A percentile compares a stretch with the other conserved stretches of the same genome.
Evolutionary conservation across 768 basidiomycete species (phyloP).

Genomic region (Clavaria fumosa): DNA sequence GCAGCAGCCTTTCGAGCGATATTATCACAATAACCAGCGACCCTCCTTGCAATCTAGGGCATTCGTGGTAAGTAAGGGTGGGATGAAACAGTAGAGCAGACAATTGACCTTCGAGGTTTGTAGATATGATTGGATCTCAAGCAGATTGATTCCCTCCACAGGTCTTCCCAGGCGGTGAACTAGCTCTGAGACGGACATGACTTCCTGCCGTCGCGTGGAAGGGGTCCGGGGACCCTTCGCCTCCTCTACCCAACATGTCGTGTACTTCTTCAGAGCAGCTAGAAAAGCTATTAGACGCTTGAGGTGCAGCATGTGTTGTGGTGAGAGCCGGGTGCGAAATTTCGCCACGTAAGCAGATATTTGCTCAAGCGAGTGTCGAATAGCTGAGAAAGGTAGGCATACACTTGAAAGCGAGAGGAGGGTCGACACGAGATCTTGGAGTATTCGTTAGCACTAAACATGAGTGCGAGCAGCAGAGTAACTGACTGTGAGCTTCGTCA

Average conservation of each 20-base stretch:
- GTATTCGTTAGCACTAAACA: neutral
- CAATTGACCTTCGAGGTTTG: slow-evolving; percentile 65
- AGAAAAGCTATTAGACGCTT: slow-evolving; percentile 66
- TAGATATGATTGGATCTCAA: slow-evolving; percentile 72
- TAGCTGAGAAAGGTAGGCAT: slow-evolving; percentile 37
- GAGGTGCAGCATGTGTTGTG: slow-evolving; percentile 61
- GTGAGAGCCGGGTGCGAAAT: slow-evolving; percentile 64
- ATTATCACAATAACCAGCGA: slow-evolving; percentile 71
- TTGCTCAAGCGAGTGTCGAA: slow-evolving; percentile 55
- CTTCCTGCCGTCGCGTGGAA: slow-evolving; percentile 27
- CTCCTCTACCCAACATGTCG: slow-evolving; percentile 36
- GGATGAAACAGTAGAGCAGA: too few species aligned
- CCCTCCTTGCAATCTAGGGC: slow-evolving; percentile 53
- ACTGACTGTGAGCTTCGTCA: slow-evolving; percentile 93
- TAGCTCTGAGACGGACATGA: slow-evolving; percentile 55
- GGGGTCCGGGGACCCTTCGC: slow-evolving; percentile 6
- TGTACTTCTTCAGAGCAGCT: slow-evolving; percentile 47
- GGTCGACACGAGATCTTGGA: slow-evolving; percentile 72
- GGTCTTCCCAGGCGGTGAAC: slow-evolving; percentile 50
- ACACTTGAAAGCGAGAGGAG: slow-evolving; percentile 75
- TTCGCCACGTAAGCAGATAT: slow-evolving; percentile 60
- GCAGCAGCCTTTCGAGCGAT: slow-evolving; percentile 23
- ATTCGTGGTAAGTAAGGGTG: neutral
- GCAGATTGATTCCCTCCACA: slow-evolving; percentile 61
- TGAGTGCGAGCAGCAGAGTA: neutral